phyloP scores from a whole-genome alignment of 2,329 filamentous ascomycete genomes.

The Phoma sp. region DNA sequence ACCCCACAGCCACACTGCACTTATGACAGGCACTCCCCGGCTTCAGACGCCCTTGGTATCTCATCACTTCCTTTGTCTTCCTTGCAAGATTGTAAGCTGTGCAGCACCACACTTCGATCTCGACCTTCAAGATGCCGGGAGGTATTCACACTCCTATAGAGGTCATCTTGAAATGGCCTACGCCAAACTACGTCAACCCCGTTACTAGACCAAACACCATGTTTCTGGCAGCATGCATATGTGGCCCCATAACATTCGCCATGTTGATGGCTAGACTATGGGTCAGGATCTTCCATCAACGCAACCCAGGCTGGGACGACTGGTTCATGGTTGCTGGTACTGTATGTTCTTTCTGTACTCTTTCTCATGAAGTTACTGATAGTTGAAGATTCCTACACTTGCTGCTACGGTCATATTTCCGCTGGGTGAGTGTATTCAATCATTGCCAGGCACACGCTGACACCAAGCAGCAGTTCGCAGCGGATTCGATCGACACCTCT shows the following conservation, averaged over 20 bases:
- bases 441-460: constrained; percentile 15
- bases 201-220: constrained; percentile 27
- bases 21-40: constrained; percentile 30
- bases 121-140: constrained; percentile 34
- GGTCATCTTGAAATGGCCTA: constrained; percentile 33
- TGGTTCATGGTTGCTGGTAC: constrained; percentile 38
- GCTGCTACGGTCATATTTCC: constrained; percentile 30
- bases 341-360: constrained; percentile 19
- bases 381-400: constrained; percentile 24
- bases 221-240: constrained; percentile 26
- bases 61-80: background rate
- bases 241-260: constrained; percentile 30
- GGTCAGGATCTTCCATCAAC: constrained; percentile 37
- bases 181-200: constrained; percentile 33
- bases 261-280: constrained; percentile 38
- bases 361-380: background rate
- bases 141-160: constrained; percentile 37
- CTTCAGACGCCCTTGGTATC: background rate
- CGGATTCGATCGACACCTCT: constrained; percentile 36
- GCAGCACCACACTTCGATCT: background rate
- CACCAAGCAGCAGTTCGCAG: constrained; percentile 18
- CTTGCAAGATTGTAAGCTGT: background rate
- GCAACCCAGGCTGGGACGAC: constrained; percentile 36
- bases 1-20: constrained; percentile 19
- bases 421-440: constrained; percentile 19